Base-by-base conservation (phyloP, 805 yeast genomes). In the Pichia gijzeniarum region DNA sequence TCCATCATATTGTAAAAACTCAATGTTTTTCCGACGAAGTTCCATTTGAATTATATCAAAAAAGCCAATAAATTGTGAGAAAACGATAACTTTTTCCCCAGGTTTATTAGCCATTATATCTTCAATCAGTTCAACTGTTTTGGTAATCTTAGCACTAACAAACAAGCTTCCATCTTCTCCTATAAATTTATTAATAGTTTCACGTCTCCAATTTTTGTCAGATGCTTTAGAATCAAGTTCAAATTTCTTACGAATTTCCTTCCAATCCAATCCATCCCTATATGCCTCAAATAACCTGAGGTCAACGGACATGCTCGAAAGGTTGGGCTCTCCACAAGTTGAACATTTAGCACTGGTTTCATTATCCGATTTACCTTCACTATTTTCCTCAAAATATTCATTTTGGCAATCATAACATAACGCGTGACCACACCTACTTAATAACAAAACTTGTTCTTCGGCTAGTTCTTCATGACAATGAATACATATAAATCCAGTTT, bases 31-130 rank as follows among this genome's bases (percentile, higher is more conserved):
- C 13, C 68, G 66, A 10, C 64, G 65, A 53, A 89, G 67, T 12
- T 77, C 74, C 47, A 77, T 68, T 17, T 70, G 68, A 40, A 85
- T 57, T 20, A 91, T 60, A 44, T 83, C 89, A 60, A 93, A 83
- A 56, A 86, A 76, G 3, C 82, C 67, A 2, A 93, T 83, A 64
- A 95, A 93, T 54, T 87, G 95, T 2, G 95, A 82, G 55, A 93
- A 93, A 1, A 93, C 68, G 45, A 91, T 78, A 7, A 89, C 69
- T 64, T 91, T 91, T 51, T 89, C 95, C 28, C 70, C 77, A 0
- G 82, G 79, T 37, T 71, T 64, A 4, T 71, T 65, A 0, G 45
- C 46, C 43, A 73, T 62, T 17, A 88, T 79, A 3, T 73, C 65
- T 35, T 70, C 58, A 17, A 91, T 68, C 14, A 85, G 55, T 35